phyloP scores from a whole-genome alignment of 306 rosid species.

The Betula pendula region DNA sequence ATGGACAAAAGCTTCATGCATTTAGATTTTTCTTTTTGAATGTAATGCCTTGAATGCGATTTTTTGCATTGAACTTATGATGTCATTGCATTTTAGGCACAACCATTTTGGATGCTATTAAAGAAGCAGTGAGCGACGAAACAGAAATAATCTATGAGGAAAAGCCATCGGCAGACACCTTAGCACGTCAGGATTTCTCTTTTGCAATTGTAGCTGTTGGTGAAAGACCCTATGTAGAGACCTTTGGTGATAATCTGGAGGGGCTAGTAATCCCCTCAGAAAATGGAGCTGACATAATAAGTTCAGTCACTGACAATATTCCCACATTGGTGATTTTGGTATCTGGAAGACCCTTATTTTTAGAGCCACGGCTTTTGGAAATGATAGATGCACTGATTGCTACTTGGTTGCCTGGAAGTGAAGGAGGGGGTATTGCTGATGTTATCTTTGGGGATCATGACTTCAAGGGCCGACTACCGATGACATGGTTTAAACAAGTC shows the following conservation, averaged over 20 bases:
- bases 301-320: constrained; percentile 36
- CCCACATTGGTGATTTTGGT: constrained; percentile 51
- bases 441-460: constrained; percentile 49
- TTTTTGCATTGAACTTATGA: neutral
- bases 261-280: constrained; percentile 37
- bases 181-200: constrained; percentile 41
- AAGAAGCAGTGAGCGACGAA: constrained; percentile 37
- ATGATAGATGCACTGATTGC: constrained; percentile 45
- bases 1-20: neutral
- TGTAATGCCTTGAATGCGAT: constrained; percentile 8
- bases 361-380: constrained; percentile 38
- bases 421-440: constrained; percentile 52
- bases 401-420: constrained; percentile 62
- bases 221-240: constrained; percentile 53
- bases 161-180: constrained; percentile 41
- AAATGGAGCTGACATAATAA: constrained; percentile 36
- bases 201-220: constrained; percentile 53
- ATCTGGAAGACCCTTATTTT: constrained; percentile 51
- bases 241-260: constrained; percentile 30
- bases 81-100: constrained; percentile 36
- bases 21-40: constrained; percentile 8
- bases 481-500: constrained; percentile 47
- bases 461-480: constrained; percentile 42
- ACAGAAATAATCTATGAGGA: constrained; percentile 44
- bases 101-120: constrained; percentile 52